Conservation (phyloP, 1,139 yeast genomes). For the Candida gigantensis region DNA sequence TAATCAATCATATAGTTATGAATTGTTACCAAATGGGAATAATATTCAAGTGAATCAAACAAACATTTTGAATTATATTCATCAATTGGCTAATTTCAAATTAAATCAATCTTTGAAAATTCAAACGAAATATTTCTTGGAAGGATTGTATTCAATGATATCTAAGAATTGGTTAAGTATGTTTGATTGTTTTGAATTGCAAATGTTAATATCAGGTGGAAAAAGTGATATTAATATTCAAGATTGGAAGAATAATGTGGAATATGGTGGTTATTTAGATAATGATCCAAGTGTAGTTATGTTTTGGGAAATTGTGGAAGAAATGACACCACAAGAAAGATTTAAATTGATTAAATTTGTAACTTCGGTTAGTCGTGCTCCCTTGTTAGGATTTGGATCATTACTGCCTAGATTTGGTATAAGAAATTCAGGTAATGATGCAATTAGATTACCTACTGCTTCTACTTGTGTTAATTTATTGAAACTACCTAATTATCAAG, state of each 20-base stretch:
- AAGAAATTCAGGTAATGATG: constrained; percentile 62
- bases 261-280: constrained; percentile 66
- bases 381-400: constrained; percentile 79
- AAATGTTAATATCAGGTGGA: constrained; percentile 84
- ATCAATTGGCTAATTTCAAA: constrained; percentile 76
- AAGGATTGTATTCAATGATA: constrained; percentile 70
- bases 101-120: constrained; percentile 61
- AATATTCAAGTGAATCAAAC: constrained; percentile 53
- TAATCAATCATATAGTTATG: constrained; percentile 44
- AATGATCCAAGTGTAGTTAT: constrained; percentile 55
- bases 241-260: constrained; percentile 66
- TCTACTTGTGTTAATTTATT: constrained; percentile 89
- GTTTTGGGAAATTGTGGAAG: constrained; percentile 78
- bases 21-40: constrained; percentile 59
- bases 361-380: constrained; percentile 90
- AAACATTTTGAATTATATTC: constrained; percentile 74
- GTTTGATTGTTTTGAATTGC: constrained; percentile 83
- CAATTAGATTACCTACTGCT: constrained; percentile 75
- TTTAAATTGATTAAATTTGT: constrained; percentile 76
- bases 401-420: constrained; percentile 82
- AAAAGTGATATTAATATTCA: constrained; percentile 63
- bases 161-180: constrained; percentile 75
- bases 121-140: constrained; percentile 66
- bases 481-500: constrained; percentile 78
- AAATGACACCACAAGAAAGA: constrained; percentile 62